Percentiles rank a stretch among this genome's conserved stretches.
Conservation (phyloP, 306 rosid species). For the Vigna angularis region DNA sequence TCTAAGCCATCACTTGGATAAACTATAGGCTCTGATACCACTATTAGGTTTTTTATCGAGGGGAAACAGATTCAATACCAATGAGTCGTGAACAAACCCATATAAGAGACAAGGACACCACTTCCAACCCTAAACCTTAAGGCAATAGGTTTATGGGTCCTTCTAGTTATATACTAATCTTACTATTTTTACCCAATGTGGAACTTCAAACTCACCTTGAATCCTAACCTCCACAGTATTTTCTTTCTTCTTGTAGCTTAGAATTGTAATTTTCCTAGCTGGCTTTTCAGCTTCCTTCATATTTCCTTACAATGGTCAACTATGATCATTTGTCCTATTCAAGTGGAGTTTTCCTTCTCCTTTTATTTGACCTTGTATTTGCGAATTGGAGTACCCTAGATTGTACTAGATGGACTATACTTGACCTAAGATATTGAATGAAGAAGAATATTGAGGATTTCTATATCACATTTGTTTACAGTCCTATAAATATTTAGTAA, state of each 20-base stretch:
- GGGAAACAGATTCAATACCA: too few species aligned
- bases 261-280: background rate
- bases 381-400: background rate
- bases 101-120: too few species aligned
- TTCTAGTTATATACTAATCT: too few species aligned
- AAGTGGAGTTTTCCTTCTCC: background rate
- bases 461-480: slow-evolving; percentile 20
- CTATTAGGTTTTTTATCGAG: too few species aligned
- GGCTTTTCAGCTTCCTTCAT: slow-evolving; percentile 11
- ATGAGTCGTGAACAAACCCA: too few species aligned
- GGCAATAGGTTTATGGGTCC: too few species aligned
- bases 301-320: slow-evolving; percentile 3
- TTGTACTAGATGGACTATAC: slow-evolving; percentile 9
- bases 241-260: slow-evolving; percentile 4
- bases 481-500: slow-evolving; percentile 9
- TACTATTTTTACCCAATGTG: too few species aligned
- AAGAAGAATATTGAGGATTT: slow-evolving; percentile 23
- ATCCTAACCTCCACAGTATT: background rate
- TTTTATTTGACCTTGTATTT: background rate
- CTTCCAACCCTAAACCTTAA: too few species aligned
- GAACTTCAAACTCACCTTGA: too few species aligned
- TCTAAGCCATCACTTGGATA: too few species aligned
- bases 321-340: background rate
- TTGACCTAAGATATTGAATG: slow-evolving; percentile 14
- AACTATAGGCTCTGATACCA: too few species aligned